Conservation (phyloP, 2,329 filamentous ascomycete genomes). For the Ophiostoma ips region DNA sequence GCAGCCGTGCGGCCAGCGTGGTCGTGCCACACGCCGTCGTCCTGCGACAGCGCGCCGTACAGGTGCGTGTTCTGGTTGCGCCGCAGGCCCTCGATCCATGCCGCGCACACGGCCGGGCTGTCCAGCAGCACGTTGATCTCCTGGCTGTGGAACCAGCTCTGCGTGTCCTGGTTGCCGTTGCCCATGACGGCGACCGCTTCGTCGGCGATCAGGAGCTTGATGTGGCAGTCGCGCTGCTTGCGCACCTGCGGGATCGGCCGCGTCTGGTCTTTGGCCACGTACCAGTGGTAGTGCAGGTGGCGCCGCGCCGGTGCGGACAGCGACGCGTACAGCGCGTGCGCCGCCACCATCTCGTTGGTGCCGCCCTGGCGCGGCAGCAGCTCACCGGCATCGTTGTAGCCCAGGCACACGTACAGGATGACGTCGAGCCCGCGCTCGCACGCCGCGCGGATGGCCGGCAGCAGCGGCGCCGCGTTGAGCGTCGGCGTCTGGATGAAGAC, state of each 20-base stretch:
- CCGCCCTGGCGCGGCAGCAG: slow-evolving; percentile 63
- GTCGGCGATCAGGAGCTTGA: slow-evolving; percentile 67
- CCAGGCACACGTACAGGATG: slow-evolving; percentile 58
- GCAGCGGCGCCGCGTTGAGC: slow-evolving; percentile 55
- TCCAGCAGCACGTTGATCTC: slow-evolving; percentile 69
- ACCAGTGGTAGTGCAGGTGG: slow-evolving; percentile 50
- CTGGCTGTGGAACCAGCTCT: slow-evolving; percentile 65
- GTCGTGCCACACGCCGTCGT: slow-evolving; percentile 51
- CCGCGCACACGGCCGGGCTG: slow-evolving; percentile 41
- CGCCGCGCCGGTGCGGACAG: slow-evolving; percentile 35
- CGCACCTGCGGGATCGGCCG: slow-evolving; percentile 50
- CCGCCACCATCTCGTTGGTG: slow-evolving; percentile 57
- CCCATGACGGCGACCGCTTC: slow-evolving; percentile 55
- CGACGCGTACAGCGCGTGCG: slow-evolving; percentile 40
- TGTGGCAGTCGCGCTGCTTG: slow-evolving; percentile 56
- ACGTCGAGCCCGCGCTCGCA: slow-evolving; percentile 54
- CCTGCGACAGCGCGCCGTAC: slow-evolving; percentile 37
- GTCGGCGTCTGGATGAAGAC: slow-evolving; percentile 73
- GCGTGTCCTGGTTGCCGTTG: slow-evolving; percentile 69
- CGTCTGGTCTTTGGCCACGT: slow-evolving; percentile 60
- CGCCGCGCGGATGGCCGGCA: slow-evolving; percentile 49
- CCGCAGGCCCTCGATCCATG: slow-evolving; percentile 41
- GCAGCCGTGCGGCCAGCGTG: slow-evolving; percentile 31
- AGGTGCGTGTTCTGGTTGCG: slow-evolving; percentile 49
- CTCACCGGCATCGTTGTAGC: slow-evolving; percentile 68